Evolutionary conservation across 257 asterid species (phyloP), one percentile per base, ranked within the genome.

Genomic region (Jacaranda copaia): DNA sequence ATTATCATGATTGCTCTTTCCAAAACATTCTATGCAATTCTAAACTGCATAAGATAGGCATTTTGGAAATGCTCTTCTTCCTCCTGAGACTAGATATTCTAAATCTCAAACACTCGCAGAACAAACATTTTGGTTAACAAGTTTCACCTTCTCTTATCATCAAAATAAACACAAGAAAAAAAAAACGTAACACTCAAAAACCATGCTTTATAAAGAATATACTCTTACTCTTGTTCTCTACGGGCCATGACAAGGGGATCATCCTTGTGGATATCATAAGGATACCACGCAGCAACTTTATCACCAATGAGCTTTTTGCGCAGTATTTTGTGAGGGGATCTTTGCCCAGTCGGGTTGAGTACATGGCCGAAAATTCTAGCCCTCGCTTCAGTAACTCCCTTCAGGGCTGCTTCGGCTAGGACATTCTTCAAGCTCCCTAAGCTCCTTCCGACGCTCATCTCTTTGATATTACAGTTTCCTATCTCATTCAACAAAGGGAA

Each of bases 301-400:
- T 93, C 94, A 20, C 99, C 98, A 8, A 95, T 90, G n/a, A 95
- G 93, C 86, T 95, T 95, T 88, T 93, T 95, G 52, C 97, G 91
- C 53, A 95, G 80, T 39, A 95, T 57, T 79, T 95, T 95, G 83
- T 95, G 98, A 39, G 97, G 65, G 57, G 99, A 95, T 79, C 90
- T 78, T 80, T 87, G 86, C 49, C 99, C 97, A 2, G 89, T 82
- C 5, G 97, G 96, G 73, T 91, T 95, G 61, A 95, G 88, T 68
- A 91, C 81, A 61, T 95, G 98, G 43, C 99, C 98, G 63, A 93
- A 93, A 80, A 95, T 93, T 85, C 85, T 87, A 52, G 97, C 97
- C 78, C 97, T 89, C 52, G 98, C 98, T 82, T 93, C 97, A 58
- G 85, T 73, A 52, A 88, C 93, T 18, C 98, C 97, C 81, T 77